Percentiles rank a stretch among this genome's conserved stretches.
These are phyloP conservation scores for Mortierella sp. DNA, from an alignment of 371 early-diverging fungal genomes.

Conservation along the genomic window DNA sequence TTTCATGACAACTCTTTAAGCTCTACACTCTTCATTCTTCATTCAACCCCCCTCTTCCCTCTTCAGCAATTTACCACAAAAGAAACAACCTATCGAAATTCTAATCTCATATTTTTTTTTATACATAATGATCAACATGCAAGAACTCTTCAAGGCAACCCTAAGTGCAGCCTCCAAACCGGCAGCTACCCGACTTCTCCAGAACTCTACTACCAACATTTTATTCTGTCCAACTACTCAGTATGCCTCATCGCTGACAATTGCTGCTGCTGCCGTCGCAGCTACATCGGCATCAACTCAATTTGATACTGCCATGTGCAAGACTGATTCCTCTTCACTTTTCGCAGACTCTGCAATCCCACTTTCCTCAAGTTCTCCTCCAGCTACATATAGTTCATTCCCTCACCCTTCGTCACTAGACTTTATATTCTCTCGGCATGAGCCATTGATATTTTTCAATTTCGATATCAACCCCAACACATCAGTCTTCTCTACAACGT, in stretches of 20 bases:
- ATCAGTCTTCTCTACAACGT: constrained; percentile 25
- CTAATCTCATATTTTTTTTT: background rate
- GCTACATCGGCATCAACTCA: constrained; percentile 1
- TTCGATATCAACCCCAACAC: constrained; percentile 52
- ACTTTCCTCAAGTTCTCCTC: background rate
- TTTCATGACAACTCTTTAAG: background rate
- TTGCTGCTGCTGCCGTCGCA: constrained; percentile 5
- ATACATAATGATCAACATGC: constrained; percentile 18
- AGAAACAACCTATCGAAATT: background rate
- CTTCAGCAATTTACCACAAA: background rate
- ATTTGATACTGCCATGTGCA: background rate
- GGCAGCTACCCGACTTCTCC: background rate
- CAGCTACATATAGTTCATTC: constrained; percentile 7
- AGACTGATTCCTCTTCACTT: background rate
- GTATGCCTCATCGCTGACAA: background rate
- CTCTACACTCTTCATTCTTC: constrained; percentile 1
- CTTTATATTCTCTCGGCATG: constrained; percentile 17
- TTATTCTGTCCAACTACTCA: constrained; percentile 14
- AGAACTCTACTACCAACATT: background rate
- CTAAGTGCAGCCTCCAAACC: background rate
- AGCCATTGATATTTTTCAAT: constrained; percentile 29
- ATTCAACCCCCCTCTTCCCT: no score
- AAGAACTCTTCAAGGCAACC: constrained; percentile 16
- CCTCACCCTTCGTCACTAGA: constrained; percentile 5
- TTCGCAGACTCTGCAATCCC: background rate